Base-by-base conservation (phyloP, 2,329 filamentous ascomycete species). In the Cytospora piceae region DNA sequence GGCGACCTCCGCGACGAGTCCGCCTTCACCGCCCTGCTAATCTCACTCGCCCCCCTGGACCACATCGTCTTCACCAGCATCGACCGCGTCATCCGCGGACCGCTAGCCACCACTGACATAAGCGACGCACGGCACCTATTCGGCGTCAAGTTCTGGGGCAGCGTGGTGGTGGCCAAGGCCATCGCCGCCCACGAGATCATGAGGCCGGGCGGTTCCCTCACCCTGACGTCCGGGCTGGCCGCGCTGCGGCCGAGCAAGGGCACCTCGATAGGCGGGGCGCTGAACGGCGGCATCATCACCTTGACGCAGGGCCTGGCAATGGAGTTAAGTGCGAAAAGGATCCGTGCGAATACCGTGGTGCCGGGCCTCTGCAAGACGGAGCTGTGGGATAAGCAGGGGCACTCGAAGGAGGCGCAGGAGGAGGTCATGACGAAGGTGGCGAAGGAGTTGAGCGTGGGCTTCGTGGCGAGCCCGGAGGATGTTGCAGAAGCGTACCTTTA, bases 141-240 rank as follows among this genome's bases (percentile, higher is more conserved):
- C 64, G 77, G 76, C 12, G 77, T 78, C 56, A 78, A 79, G 67
- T 78, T 79, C 66, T 79, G 76, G 77, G 77, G 77, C 20, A 74
- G 75, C 27, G 69, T 78, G 4, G 68, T 74, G 1, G 71, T 75
- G 12, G 76, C 72, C 17, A 78, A 79, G 72, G 74, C 76, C 0
- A 67, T 77, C 17, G 72, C 72, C 29, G 77, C 77, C 67, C 72
- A 79, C 71, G 75, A 76, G 51, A 75, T 78, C 51, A 72, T 78
- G 58, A 71, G 69, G 54, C 71, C 74, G 14, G 76, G 77, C 31
- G 77, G 77, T 46, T 75, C 77, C 1, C 68, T 80, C 31, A 76
- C 73, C 2, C 74, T 79, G 0, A 79, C 78, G 2, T 76, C 76
- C 1, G 76, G 78, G 14, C 73, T 72, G 8, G 76, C 77, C 15